These are phyloP conservation scores for Aureobasidium mangrovei DNA, from an alignment of 2,329 filamentous ascomycete species.

Conservation along the genomic window DNA sequence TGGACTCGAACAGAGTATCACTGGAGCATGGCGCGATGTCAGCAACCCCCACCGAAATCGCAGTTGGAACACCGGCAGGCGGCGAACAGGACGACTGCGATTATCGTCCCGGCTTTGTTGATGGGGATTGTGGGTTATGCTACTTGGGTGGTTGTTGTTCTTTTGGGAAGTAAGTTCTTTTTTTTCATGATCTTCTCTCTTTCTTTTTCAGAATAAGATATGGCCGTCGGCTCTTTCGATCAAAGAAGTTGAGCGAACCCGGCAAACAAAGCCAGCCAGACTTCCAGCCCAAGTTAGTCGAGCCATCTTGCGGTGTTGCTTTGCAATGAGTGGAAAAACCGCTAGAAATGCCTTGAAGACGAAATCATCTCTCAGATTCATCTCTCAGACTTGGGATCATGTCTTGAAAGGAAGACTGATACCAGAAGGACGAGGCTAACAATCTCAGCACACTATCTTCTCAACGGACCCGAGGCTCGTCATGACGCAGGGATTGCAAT, in stretches of 20 bases:
- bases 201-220: neutral
- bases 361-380: neutral
- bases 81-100: conserved; percentile 51
- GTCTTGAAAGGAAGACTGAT: neutral
- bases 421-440: neutral
- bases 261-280: no score
- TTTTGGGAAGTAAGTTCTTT: conserved; percentile 53
- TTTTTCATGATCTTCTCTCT: neutral
- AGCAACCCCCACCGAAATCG: conserved; percentile 11
- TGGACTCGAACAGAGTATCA: neutral
- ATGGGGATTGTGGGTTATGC: conserved; percentile 57
- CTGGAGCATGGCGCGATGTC: conserved; percentile 1
- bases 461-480: conserved; percentile 38
- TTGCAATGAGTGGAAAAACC: no score
- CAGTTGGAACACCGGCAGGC: conserved; percentile 15
- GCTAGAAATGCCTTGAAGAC: no score
- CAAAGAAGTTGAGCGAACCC: no score
- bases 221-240: neutral
- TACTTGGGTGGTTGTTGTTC: conserved; percentile 61
- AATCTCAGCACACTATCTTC: conserved; percentile 59
- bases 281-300: neutral
- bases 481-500: conserved; percentile 57
- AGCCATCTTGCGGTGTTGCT: neutral
- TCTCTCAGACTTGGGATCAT: neutral
- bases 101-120: conserved; percentile 62